A percentile compares a stretch with the other conserved stretches of the same genome.
Conservation (phyloP, 345 rosid genomes). For the Brassica rapa region DNA sequence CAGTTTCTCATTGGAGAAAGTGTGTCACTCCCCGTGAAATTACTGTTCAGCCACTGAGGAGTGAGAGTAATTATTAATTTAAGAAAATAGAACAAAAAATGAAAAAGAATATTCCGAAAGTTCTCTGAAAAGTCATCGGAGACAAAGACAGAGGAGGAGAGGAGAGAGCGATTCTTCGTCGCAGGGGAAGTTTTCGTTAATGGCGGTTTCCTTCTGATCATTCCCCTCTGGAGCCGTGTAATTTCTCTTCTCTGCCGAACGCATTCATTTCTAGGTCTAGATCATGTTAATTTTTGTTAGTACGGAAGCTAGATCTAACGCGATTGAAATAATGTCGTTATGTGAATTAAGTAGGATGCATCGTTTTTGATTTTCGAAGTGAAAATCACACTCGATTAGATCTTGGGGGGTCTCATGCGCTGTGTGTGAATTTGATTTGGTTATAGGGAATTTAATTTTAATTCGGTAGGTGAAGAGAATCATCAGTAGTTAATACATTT, state of each 20-base stretch:
- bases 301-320: constrained; percentile 35
- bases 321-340: constrained; percentile 15
- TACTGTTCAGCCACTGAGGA: constrained; percentile 5
- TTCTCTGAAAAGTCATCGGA: constrained; percentile 39
- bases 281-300: constrained; percentile 13
- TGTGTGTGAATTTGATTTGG: not conserved
- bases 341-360: not conserved
- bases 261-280: constrained; percentile 8
- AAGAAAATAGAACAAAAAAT: not conserved
- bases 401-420: not conserved
- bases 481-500: constrained; percentile 8
- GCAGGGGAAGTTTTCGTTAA: constrained; percentile 31
- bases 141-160: constrained; percentile 29
- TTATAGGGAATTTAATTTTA: not conserved
- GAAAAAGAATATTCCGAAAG: not conserved
- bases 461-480: constrained; percentile 32
- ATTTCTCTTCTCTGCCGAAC: constrained; percentile 11
- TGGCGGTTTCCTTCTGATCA: constrained; percentile 46
- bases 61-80: not conserved
- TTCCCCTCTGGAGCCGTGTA: constrained; percentile 9
- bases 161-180: constrained; percentile 35
- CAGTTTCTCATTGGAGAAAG: constrained; percentile 28
- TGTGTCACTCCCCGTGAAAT: constrained; percentile 31
- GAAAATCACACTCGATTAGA: constrained; percentile 20
- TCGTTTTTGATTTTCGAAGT: not conserved